phyloP scores from a whole-genome alignment of 2,329 filamentous ascomycete genomes.

The Calonectria pauciramosa region DNA sequence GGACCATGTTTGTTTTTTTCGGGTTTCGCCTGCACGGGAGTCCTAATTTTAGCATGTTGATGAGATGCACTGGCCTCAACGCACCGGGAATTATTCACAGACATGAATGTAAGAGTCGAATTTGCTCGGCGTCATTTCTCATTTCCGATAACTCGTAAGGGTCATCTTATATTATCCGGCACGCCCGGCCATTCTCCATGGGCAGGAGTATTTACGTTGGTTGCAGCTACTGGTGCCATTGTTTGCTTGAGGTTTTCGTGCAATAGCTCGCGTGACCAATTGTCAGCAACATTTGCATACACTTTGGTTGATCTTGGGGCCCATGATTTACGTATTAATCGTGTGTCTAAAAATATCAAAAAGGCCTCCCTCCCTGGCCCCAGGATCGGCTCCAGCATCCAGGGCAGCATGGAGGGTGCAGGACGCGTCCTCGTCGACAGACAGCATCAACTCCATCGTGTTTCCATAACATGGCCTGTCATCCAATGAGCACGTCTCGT shows the following conservation, averaged over 20 bases:
- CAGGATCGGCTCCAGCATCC: not conserved
- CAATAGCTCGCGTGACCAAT: not conserved
- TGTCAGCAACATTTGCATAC: not conserved
- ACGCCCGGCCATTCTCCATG: too few species aligned
- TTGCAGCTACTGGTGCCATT: too few species aligned
- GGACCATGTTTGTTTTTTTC: constrained; percentile 2
- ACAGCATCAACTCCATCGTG: not conserved
- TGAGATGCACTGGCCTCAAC: not conserved
- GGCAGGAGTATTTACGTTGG: not conserved
- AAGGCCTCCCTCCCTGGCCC: not conserved
- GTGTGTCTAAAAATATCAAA: not conserved
- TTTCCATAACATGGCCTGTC: not conserved
- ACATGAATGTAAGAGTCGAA: not conserved
- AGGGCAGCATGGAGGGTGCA: not conserved
- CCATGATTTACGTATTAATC: not conserved
- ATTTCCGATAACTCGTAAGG: not conserved
- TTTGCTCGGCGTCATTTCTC: not conserved
- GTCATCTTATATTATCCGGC: not conserved
- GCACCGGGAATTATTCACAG: not conserved
- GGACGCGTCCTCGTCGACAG: not conserved
- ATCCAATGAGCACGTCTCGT: not conserved
- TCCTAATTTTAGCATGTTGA: constrained; percentile 4
- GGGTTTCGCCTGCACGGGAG: not conserved
- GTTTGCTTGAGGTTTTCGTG: not conserved
- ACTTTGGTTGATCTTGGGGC: not conserved